phyloP scores from a whole-genome alignment of 1,284 basidiomycete genomes.

The Ustilago lituana region DNA sequence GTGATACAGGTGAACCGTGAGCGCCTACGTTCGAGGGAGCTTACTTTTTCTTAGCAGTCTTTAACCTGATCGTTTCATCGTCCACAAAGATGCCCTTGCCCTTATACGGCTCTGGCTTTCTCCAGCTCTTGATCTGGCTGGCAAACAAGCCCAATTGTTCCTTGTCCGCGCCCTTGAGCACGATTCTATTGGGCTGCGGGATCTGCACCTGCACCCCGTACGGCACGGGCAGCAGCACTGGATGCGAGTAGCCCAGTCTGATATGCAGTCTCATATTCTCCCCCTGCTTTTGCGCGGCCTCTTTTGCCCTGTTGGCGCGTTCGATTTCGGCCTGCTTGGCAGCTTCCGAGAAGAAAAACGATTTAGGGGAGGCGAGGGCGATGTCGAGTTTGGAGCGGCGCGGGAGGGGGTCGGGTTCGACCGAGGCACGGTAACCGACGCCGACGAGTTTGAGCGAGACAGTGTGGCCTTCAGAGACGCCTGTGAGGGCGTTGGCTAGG shows the following conservation, averaged over 20 bases:
- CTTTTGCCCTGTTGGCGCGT: constrained; percentile 6
- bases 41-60: constrained; percentile 95
- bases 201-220: constrained; percentile 65
- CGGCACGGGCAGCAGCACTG: constrained; percentile 81
- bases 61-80: constrained; percentile 86
- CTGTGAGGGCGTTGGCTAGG: constrained; percentile 86
- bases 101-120: constrained; percentile 95
- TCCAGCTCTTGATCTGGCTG: constrained; percentile 81
- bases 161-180: constrained; percentile 71
- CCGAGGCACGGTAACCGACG: constrained; percentile 87
- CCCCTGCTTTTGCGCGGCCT: constrained; percentile 26
- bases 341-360: constrained; percentile 47
- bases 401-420: constrained; percentile 80
- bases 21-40: no score
- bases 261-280: constrained; percentile 53
- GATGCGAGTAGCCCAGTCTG: constrained; percentile 84
- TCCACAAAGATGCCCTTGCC: constrained; percentile 86
- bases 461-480: constrained; percentile 87
- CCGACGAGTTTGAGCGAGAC: constrained; percentile 88
- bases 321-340: constrained; percentile 49
- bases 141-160: constrained; percentile 83
- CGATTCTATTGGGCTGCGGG: constrained; percentile 71
- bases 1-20: no score
- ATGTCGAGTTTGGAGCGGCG: constrained; percentile 43
- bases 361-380: constrained; percentile 33